Base-by-base conservation (phyloP, 192 early-diverging fungal species). In the Allomyces javanicus region DNA sequence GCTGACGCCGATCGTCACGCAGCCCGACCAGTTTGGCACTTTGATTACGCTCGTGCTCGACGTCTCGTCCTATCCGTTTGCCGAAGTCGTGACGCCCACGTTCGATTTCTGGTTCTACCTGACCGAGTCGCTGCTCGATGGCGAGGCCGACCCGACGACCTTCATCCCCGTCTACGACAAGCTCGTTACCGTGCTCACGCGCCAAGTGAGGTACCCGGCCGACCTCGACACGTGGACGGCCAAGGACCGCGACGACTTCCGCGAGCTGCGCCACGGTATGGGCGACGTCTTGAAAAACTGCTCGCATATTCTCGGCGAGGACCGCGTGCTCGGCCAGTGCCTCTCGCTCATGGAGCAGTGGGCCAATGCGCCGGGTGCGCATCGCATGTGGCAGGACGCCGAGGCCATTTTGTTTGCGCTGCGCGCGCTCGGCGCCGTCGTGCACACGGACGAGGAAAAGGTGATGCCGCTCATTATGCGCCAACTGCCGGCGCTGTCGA, bases 281-380 rank as follows among this genome's bases (percentile, higher is more conserved):
- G 97, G 95, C 61, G 94, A 97, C 68, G 90, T 94, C 61, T 79
- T 99, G 44, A 99, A 99, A 76, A 88, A 90, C 70, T 94, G 94
- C 67, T 91, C 92, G 61, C 72, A 79, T 14, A 85, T 97, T 17
- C 71, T 94, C 1, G 93, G 94, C 7, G 80, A 81, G 12, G 77
- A 87, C 3, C 79, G 79, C 26, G 87, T 92, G 19, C 75, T 99
- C 24, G 68, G 74, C 0, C 83, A 84, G 25, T 86, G 87, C 1
- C 85, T 82, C 67, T 58, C 68, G 9, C 66, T 89, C 23, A 67
- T 81, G 14, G 64, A 27, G 17, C 70, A 70, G 66, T 69, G 71
- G 22, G n/a, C 40, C 40, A 62, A 23, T 11, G 71, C 73, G 45
- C 50, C 69, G 5, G 63, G 72, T 17, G 67, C 76, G 25, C 33